Percentiles rank a stretch among this genome's conserved stretches.
Conservation (phyloP, 2,329 filamentous ascomycete genomes). For the Teratosphaeria zuluensis region DNA sequence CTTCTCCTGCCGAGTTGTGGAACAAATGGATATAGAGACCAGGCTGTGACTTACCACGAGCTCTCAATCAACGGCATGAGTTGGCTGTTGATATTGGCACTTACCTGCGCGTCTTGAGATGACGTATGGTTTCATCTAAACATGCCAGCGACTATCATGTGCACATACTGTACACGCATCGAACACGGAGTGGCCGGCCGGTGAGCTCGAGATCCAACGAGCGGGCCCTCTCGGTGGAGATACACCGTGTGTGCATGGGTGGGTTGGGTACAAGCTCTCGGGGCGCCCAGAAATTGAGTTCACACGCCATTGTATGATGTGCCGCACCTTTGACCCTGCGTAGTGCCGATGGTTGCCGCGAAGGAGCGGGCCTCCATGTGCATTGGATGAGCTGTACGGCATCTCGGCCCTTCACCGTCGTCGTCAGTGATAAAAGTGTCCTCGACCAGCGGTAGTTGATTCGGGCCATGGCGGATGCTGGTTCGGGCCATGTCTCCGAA, state of each 20-base stretch:
- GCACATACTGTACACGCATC: background rate
- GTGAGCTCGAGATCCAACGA: background rate
- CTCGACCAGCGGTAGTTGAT: no score
- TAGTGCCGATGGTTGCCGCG: background rate
- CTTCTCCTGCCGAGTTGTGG: background rate
- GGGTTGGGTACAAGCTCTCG: background rate
- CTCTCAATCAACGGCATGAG: background rate
- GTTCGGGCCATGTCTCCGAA: background rate
- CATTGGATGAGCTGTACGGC: background rate
- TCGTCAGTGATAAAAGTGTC: background rate
- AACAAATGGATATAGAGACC: background rate
- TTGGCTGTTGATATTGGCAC: background rate
- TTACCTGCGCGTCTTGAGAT: background rate
- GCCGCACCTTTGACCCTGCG: background rate
- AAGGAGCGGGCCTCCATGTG: background rate
- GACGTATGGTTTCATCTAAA: background rate
- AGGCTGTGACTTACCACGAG: background rate
- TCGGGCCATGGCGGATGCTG: background rate
- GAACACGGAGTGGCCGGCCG: background rate
- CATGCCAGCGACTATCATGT: background rate
- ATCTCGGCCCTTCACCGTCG: background rate
- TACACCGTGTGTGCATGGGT: background rate
- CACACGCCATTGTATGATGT: background rate
- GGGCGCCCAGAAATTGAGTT: background rate
- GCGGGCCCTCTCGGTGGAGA: background rate